phyloP scores from a whole-genome alignment of 208 protist species.

The Leishmania turanica region DNA sequence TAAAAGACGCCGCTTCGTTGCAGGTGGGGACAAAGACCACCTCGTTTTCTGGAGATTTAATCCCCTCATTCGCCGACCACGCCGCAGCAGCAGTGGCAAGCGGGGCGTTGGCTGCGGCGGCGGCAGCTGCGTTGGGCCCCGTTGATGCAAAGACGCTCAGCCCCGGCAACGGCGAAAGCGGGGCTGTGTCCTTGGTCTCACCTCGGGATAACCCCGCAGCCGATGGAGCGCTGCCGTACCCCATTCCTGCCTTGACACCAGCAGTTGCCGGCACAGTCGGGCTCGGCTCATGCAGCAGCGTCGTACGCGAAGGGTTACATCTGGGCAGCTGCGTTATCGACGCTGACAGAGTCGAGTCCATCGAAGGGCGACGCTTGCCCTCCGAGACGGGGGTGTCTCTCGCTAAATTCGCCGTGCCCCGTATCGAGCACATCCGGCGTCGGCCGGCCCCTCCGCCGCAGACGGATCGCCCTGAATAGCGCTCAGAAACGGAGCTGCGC shows the following conservation, averaged over 20 bases:
- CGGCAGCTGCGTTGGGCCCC: neutral
- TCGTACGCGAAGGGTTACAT: slow-evolving; percentile 4
- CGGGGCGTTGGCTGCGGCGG: neutral
- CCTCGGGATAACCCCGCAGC: neutral
- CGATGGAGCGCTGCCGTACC: slow-evolving; percentile 18
- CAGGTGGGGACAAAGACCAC: too few relatives aligned
- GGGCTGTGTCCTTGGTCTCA: neutral
- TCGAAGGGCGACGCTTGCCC: neutral
- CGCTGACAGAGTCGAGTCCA: neutral
- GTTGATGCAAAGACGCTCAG: neutral
- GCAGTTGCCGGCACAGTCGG: neutral
- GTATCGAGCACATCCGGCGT: neutral
- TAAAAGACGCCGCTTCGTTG: neutral
- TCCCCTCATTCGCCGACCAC: neutral
- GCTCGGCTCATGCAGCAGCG: slow-evolving; percentile 20
- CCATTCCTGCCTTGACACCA: neutral
- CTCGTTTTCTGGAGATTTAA: neutral
- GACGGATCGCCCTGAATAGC: neutral
- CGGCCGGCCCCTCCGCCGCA: slow-evolving; percentile 9
- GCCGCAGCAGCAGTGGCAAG: neutral
- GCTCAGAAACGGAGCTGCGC: neutral
- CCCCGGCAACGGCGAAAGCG: neutral
- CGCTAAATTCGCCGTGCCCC: neutral
- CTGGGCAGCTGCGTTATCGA: neutral
- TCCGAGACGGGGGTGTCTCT: neutral